Evolutionary conservation across 176 grass and related monocot genomes (phyloP).

Genomic region (Triticum dicoccoides): DNA sequence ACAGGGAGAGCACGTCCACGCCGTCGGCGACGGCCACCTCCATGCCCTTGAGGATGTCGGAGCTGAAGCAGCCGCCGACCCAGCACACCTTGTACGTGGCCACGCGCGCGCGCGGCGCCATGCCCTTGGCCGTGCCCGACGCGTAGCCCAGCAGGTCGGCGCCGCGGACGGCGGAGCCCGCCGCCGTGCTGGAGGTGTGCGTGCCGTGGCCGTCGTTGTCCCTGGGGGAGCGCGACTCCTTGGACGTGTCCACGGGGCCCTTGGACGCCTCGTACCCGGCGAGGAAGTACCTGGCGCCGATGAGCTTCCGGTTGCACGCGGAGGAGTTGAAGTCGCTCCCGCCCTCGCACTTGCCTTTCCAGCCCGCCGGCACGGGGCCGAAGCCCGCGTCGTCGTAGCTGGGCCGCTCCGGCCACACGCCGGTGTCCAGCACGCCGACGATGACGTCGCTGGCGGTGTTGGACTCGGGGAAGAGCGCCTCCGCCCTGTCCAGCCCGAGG

Average conservation of each 20-base stretch:
- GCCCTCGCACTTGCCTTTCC: conserved; percentile 91
- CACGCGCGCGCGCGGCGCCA: conserved; percentile 67
- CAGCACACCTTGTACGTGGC: conserved; percentile 98
- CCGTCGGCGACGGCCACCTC: conserved; percentile 82
- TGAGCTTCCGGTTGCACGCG: conserved; percentile 77
- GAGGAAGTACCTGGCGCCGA: conserved; percentile 73
- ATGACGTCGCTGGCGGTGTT: conserved; percentile 55
- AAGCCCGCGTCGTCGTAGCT: conserved; percentile 79
- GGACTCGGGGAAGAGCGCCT: conserved; percentile 47
- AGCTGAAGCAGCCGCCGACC: conserved; percentile 89
- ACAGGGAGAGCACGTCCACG: conserved; percentile 81
- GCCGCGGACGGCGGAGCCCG: conserved; percentile 50
- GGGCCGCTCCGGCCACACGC: conserved; percentile 83
- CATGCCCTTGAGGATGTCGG: conserved; percentile 94
- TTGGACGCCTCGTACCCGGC: conserved; percentile 81
- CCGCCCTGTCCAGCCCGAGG: conserved; percentile 51
- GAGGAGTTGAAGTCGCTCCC: conserved; percentile 72
- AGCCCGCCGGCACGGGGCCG: conserved; percentile 57
- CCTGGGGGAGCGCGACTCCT: conserved; percentile 75
- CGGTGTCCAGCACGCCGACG: conserved; percentile 85
- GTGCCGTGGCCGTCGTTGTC: conserved; percentile 97
- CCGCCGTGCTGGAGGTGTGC: conserved; percentile 84
- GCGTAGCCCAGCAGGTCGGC: conserved; percentile 76
- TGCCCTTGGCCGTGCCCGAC: conserved; percentile 69
- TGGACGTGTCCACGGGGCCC: conserved; percentile 70